These are phyloP conservation scores for Yarrowia sp. DNA, from an alignment of 805 yeast genomes.

Conservation along the genomic window DNA sequence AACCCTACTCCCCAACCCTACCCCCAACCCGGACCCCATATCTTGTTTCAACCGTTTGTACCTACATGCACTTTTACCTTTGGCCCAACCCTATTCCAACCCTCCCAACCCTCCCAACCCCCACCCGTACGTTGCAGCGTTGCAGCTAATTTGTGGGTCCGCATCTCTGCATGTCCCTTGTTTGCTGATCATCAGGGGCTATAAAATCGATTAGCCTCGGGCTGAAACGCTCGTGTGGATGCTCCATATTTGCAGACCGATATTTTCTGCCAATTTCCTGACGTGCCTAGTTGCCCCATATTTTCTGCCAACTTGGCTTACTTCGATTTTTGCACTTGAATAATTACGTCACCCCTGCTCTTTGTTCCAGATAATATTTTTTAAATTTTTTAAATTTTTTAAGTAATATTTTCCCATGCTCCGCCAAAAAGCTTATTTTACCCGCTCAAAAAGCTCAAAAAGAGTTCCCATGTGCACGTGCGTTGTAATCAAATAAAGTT, in stretches of 20 bases:
- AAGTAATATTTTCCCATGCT: not conserved
- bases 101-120: not conserved
- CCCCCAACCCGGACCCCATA: not conserved
- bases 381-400: too few relatives aligned
- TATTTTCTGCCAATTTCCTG: too few relatives aligned
- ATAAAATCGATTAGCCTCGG: not conserved
- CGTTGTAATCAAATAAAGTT: conserved; percentile 18
- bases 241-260: too few relatives aligned
- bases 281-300: too few relatives aligned
- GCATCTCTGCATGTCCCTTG: conserved; percentile 22
- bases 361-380: too few relatives aligned
- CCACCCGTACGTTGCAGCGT: conserved; percentile 31
- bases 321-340: not conserved
- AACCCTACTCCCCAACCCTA: not conserved
- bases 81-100: not conserved
- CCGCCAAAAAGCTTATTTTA: conserved; percentile 15
- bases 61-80: conserved; percentile 14
- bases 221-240: too few relatives aligned
- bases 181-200: conserved; percentile 37
- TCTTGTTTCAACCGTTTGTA: conserved; percentile 34
- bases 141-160: conserved; percentile 20
- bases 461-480: conserved; percentile 25
- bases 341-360: too few relatives aligned
- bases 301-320: too few relatives aligned
- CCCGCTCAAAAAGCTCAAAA: conserved; percentile 29